Percentiles rank a stretch among this genome's conserved stretches.
Evolutionary conservation across 441 rosid species (phyloP).

Genomic region (Pelargonium exstipulatum): DNA sequence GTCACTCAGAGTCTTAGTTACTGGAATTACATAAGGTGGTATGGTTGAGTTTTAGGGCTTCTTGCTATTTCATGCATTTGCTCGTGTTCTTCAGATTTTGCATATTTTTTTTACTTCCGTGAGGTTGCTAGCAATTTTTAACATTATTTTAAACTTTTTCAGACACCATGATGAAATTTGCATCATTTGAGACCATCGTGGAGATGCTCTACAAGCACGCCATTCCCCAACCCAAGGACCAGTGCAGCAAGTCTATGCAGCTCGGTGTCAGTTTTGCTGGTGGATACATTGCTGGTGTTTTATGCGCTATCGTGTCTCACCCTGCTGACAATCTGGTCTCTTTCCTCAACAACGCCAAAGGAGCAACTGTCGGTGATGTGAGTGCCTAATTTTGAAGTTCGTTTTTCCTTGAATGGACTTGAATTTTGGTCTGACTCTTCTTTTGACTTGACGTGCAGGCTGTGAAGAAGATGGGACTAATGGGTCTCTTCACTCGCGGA

Average conservation of each 20-base stretch:
- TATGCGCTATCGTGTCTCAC: slow-evolving; percentile 83
- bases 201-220: slow-evolving; percentile 91
- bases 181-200: slow-evolving; percentile 92
- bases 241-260: slow-evolving; percentile 83
- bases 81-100: too few species aligned
- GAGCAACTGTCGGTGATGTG: slow-evolving; percentile 78
- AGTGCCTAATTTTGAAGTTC: slow-evolving; percentile 17
- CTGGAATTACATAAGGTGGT: too few species aligned
- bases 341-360: slow-evolving; percentile 93
- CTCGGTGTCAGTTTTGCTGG: slow-evolving; percentile 94
- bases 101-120: too few species aligned
- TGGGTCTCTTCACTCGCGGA: slow-evolving; percentile 94
- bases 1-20: too few species aligned
- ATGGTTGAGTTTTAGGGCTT: too few species aligned
- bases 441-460: slow-evolving; percentile 42
- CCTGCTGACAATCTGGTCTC: slow-evolving; percentile 97
- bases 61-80: too few species aligned
- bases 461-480: slow-evolving; percentile 83
- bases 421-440: too few species aligned
- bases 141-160: not conserved
- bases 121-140: too few species aligned
- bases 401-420: too few species aligned
- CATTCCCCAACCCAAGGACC: slow-evolving; percentile 75
- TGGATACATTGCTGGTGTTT: slow-evolving; percentile 87
- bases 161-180: slow-evolving; percentile 99